These are phyloP conservation scores for Suillus hirtellus DNA, from an alignment of 768 basidiomycete species.

Conservation along the genomic window DNA sequence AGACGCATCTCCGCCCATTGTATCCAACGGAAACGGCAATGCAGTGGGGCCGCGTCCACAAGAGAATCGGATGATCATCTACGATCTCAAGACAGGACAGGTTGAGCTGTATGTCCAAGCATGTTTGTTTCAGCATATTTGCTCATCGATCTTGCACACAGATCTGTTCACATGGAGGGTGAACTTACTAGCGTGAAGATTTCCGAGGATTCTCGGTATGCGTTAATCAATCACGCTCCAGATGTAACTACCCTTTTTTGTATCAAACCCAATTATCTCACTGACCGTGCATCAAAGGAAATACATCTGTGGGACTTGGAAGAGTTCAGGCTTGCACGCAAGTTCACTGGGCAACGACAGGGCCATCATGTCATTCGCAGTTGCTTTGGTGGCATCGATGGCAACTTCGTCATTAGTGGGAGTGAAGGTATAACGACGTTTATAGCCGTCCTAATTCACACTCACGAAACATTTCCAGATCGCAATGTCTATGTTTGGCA, in stretches of 20 bases:
- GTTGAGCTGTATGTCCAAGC: slow-evolving; percentile 58
- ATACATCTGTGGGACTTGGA: slow-evolving; percentile 85
- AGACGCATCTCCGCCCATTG: slow-evolving; percentile 36
- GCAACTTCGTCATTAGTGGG: slow-evolving; percentile 88
- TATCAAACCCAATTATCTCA: background rate
- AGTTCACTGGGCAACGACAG: slow-evolving; percentile 85
- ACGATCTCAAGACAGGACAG: slow-evolving; percentile 69
- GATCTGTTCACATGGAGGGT: slow-evolving; percentile 66
- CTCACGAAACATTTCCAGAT: slow-evolving; percentile 51
- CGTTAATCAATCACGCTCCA: slow-evolving; percentile 84
- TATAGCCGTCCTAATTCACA: slow-evolving; percentile 5
- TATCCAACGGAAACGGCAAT: slow-evolving; percentile 34
- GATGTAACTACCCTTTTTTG: slow-evolving; percentile 55
- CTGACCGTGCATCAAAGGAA: slow-evolving; percentile 54
- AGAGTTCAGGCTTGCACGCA: slow-evolving; percentile 67
- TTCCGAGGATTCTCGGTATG: slow-evolving; percentile 82
- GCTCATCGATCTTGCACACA: slow-evolving; percentile 29
- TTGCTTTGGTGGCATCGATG: slow-evolving; percentile 90
- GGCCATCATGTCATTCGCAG: slow-evolving; percentile 84
- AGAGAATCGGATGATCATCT: slow-evolving; percentile 73
- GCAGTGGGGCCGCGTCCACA: slow-evolving; percentile 35
- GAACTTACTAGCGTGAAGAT: slow-evolving; percentile 89
- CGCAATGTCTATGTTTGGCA: slow-evolving; percentile 96
- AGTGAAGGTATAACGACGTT: slow-evolving; percentile 74
- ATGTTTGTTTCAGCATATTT: slow-evolving; percentile 14